A percentile compares a stretch with the other conserved stretches of the same genome.
phyloP scores from a whole-genome alignment of 768 basidiomycete species.

The Tricholoma bakamatsutake region DNA sequence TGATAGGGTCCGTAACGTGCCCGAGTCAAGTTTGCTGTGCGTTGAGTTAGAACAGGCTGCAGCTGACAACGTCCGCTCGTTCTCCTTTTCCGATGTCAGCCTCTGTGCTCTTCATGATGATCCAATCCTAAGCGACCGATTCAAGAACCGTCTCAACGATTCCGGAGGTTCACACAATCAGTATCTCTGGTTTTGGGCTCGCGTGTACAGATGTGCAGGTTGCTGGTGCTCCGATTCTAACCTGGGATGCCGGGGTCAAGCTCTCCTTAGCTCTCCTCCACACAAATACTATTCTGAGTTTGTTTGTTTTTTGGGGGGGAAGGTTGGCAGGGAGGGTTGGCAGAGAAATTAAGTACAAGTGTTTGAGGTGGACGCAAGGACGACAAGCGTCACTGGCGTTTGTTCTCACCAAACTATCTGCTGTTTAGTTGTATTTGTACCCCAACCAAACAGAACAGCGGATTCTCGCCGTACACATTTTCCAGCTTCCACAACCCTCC shows the following conservation, averaged over 20 bases:
- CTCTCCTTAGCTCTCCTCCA: slow-evolving; percentile 18
- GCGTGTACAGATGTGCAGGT: slow-evolving; percentile 21
- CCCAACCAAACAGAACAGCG: too few relatives aligned
- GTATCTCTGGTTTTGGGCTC: slow-evolving; percentile 26
- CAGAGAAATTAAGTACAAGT: slow-evolving; percentile 28
- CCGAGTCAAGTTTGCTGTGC: slow-evolving; percentile 24
- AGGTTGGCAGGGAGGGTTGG: slow-evolving; percentile 13
- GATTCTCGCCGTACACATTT: too few relatives aligned
- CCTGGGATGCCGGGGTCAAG: slow-evolving; percentile 24
- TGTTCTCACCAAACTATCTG: too few relatives aligned
- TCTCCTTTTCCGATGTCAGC: slow-evolving; percentile 10
- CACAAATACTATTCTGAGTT: slow-evolving; percentile 17
- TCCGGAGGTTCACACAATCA: slow-evolving; percentile 26
- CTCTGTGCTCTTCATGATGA: slow-evolving; percentile 6
- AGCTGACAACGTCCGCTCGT: slow-evolving; percentile 13
- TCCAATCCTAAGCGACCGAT: not conserved
- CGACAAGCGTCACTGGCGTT: slow-evolving; percentile 28
- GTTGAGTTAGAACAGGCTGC: slow-evolving; percentile 21
- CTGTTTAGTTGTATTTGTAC: too few relatives aligned
- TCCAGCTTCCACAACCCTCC: too few relatives aligned
- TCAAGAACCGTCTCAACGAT: slow-evolving; percentile 19
- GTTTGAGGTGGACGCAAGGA: slow-evolving; percentile 22
- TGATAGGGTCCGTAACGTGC: slow-evolving; percentile 22
- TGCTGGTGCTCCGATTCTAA: slow-evolving; percentile 20
- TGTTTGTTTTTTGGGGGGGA: too few relatives aligned